Conservation (phyloP, 164 flowering plant genomes). For the Vitis rupestris region DNA sequence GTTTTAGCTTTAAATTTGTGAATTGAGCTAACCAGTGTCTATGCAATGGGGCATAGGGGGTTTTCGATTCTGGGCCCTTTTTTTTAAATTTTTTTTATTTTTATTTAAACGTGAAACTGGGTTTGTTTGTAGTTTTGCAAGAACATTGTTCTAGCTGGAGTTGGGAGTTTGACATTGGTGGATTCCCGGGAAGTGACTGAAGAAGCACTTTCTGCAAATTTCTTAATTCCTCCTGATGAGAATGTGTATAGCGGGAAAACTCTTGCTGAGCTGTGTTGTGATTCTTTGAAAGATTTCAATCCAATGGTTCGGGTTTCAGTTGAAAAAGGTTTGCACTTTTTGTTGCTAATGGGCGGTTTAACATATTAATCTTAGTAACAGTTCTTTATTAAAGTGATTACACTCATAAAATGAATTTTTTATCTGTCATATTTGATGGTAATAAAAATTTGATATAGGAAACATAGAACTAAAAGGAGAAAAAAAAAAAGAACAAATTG, state of each 20-base stretch:
- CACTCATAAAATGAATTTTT: no score
- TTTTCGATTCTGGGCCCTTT: neutral
- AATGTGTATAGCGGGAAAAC: conserved; percentile 45
- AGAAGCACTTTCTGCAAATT: conserved; percentile 65
- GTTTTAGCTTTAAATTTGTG: neutral
- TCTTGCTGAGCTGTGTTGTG: conserved; percentile 85
- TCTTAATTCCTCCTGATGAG: conserved; percentile 71
- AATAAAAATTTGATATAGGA: no score
- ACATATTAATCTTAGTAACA: no score
- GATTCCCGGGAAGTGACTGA: conserved; percentile 74
- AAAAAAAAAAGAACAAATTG: no score
- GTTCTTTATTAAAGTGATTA: no score
- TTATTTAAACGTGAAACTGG: neutral
- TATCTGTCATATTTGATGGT: no score
- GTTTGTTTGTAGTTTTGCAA: conserved; percentile 75
- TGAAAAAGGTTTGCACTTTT: conserved; percentile 54
- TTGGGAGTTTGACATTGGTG: conserved; percentile 87
- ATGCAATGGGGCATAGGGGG: no score
- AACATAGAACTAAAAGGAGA: no score
- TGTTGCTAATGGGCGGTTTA: neutral
- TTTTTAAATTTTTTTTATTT: neutral
- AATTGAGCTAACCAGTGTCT: no score
- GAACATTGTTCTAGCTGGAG: conserved; percentile 92
- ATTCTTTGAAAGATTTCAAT: conserved; percentile 84
- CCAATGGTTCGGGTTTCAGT: conserved; percentile 89